Conservation (phyloP, 2,329 filamentous ascomycete species). For the Aspergillus oerlinghausenensis region DNA sequence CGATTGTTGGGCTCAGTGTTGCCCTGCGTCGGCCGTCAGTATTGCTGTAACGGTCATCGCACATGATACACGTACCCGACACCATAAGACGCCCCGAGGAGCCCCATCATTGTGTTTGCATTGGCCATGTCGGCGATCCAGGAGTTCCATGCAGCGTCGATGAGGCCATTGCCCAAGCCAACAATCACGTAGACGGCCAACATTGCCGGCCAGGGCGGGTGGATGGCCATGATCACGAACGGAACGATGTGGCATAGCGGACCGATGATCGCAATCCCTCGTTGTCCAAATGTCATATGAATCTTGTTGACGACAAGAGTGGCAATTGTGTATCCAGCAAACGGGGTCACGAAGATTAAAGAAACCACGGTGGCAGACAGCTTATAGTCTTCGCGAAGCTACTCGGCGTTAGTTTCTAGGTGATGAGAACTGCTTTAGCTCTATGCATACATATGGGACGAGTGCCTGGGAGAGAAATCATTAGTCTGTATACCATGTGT, state of each 20-base stretch:
- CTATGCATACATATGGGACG: conserved; percentile 42
- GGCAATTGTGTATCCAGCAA: conserved; percentile 45
- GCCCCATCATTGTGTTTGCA: conserved; percentile 67
- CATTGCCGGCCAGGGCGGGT: conserved; percentile 34
- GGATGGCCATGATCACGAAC: conserved; percentile 24
- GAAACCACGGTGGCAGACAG: conserved; percentile 37
- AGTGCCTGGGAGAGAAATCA: conserved; percentile 33
- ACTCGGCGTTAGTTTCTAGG: neutral
- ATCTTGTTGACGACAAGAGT: conserved; percentile 43
- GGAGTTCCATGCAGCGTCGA: conserved; percentile 53
- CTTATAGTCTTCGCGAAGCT: conserved; percentile 1
- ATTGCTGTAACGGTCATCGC: neutral
- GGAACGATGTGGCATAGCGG: conserved; percentile 27
- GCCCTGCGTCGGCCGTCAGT: neutral
- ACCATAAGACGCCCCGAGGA: conserved; percentile 69
- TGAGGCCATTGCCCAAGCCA: conserved; percentile 35
- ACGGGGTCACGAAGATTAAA: conserved; percentile 47
- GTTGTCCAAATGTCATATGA: conserved; percentile 54
- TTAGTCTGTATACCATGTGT: neutral
- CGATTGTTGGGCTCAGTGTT: conserved; percentile 9
- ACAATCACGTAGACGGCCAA: conserved; percentile 32
- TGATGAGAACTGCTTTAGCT: neutral
- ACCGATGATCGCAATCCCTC: conserved; percentile 65
- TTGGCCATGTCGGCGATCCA: conserved; percentile 67
- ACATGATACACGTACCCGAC: conserved; percentile 44